Percentiles rank a stretch among this genome's conserved stretches.
These are phyloP conservation scores for Pichia eremophila DNA, from an alignment of 805 yeast genomes.

Conservation along the genomic window DNA sequence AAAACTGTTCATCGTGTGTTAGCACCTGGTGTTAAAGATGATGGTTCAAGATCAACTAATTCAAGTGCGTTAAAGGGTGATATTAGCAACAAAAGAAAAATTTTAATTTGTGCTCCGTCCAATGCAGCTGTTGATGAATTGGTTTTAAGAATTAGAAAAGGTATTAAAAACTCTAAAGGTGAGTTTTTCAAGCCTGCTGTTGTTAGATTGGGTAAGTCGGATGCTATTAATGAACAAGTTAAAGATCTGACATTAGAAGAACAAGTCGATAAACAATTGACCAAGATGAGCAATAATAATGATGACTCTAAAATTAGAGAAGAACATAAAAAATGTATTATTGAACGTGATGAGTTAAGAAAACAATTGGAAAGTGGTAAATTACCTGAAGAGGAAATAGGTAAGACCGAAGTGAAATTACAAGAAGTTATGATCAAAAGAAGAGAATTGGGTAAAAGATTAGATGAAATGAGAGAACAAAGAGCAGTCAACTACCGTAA, in stretches of 20 bases:
- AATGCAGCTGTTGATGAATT: slow-evolving; percentile 98
- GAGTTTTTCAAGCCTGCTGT: slow-evolving; percentile 48
- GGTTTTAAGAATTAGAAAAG: slow-evolving; percentile 69
- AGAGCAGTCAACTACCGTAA: slow-evolving; percentile 60
- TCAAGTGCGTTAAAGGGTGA: neutral
- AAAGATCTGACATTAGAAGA: slow-evolving; percentile 80
- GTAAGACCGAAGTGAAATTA: slow-evolving; percentile 38
- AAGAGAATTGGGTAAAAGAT: slow-evolving; percentile 58
- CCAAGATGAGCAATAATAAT: slow-evolving; percentile 16
- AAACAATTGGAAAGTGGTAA: slow-evolving; percentile 22
- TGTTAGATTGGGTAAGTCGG: slow-evolving; percentile 84
- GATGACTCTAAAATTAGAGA: slow-evolving; percentile 41
- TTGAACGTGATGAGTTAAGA: slow-evolving; percentile 49
- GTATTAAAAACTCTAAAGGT: slow-evolving; percentile 54
- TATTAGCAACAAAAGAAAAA: slow-evolving; percentile 34
- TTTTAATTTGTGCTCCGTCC: slow-evolving; percentile 93
- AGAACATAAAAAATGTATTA: slow-evolving; percentile 42
- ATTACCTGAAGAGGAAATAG: slow-evolving; percentile 34
- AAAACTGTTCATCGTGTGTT: slow-evolving; percentile 7
- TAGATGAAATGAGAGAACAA: slow-evolving; percentile 74
- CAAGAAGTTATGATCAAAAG: slow-evolving; percentile 52
- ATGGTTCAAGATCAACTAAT: slow-evolving; percentile 1
- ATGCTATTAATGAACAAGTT: slow-evolving; percentile 76
- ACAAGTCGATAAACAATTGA: slow-evolving; percentile 55
- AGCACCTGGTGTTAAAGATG: slow-evolving; percentile 5